These are phyloP conservation scores for Boletellus ananiceps DNA, from an alignment of 768 basidiomycete species.

Conservation along the genomic window DNA sequence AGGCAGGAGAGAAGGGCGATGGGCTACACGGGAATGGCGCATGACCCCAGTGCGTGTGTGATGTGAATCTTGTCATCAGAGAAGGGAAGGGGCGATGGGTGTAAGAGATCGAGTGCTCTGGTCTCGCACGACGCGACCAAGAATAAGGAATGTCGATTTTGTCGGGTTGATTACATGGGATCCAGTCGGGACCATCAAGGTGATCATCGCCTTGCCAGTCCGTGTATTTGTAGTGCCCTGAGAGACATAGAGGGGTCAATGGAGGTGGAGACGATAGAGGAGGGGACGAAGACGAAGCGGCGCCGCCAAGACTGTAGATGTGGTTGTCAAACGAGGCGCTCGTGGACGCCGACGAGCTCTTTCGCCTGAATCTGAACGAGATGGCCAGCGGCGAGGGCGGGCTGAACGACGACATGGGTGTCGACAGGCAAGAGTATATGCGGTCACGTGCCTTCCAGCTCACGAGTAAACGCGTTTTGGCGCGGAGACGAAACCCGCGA, in stretches of 20 bases:
- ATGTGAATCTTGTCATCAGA: conserved; percentile 14
- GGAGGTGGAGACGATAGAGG: conserved; percentile 19
- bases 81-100: conserved; percentile 14
- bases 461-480: conserved; percentile 32
- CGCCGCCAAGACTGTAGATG: not conserved
- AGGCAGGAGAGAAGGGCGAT: not conserved
- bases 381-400: conserved; percentile 9
- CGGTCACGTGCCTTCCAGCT: conserved; percentile 26
- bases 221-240: conserved; percentile 1
- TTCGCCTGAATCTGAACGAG: conserved; percentile 22
- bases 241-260: conserved; percentile 11
- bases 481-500: conserved; percentile 26
- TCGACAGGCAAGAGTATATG: conserved; percentile 26
- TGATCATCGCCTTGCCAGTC: conserved; percentile 5
- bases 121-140: conserved; percentile 2
- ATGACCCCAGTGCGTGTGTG: conserved; percentile 2
- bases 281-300: conserved; percentile 16
- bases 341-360: conserved; percentile 19
- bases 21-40: not conserved
- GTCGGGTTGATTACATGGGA: not conserved
- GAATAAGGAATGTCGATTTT: not conserved
- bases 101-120: not conserved
- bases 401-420: conserved; percentile 24
- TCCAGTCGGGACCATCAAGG: not conserved
- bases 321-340: not conserved